Percentiles rank a stretch among this genome's conserved stretches.
These are phyloP conservation scores for Macadamia tetraphylla DNA, from an alignment of 164 flowering plant species.

Conservation along the genomic window DNA sequence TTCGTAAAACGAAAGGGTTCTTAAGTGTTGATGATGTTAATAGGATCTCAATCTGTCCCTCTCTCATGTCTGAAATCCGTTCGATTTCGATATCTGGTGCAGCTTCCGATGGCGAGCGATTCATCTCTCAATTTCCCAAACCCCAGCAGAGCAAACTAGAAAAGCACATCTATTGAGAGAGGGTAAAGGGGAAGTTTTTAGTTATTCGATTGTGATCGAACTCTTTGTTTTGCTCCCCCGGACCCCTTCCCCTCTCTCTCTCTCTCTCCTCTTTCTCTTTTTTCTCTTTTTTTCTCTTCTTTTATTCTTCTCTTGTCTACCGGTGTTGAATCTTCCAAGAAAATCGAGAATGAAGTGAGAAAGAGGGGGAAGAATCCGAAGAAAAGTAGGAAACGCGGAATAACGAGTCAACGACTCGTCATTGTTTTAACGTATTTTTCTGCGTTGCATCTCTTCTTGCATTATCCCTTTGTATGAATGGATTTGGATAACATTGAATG, in stretches of 20 bases:
- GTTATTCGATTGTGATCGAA: background rate
- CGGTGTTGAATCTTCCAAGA: background rate
- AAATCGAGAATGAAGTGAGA: background rate
- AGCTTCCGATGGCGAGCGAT: background rate
- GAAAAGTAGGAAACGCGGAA: background rate
- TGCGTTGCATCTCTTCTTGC: no score
- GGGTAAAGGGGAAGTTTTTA: no score
- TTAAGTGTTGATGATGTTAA: no score
- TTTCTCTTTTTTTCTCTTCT: background rate
- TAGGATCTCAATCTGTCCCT: no score
- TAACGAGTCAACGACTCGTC: no score
- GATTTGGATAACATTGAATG: conserved; percentile 33
- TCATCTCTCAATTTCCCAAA: background rate
- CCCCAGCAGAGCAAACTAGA: background rate
- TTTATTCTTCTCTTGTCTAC: background rate
- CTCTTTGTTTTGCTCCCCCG: background rate
- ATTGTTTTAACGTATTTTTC: background rate
- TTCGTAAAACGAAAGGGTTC: no score
- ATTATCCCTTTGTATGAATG: conserved; percentile 6
- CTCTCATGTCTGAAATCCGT: background rate
- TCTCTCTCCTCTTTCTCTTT: background rate
- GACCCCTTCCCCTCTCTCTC: background rate
- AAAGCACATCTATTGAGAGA: background rate
- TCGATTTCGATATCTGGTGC: background rate
- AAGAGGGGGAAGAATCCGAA: conserved; percentile 6